Base-by-base conservation (phyloP, 164 flowering plant species). In the Warburgia ugandensis region DNA sequence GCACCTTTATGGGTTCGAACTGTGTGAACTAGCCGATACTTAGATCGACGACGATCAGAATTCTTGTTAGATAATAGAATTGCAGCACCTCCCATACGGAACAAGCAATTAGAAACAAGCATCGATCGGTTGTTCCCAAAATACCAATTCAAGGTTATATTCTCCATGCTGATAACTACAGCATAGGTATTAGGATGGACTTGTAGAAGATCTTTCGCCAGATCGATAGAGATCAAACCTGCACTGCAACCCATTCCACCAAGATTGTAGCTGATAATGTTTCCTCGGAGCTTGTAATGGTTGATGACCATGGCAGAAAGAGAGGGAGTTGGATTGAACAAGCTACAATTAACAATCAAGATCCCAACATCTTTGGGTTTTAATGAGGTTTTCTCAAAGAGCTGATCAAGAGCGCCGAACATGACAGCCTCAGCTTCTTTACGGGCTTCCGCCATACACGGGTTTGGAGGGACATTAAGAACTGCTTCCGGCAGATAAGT, bases 171-270 rank as follows among this genome's bases (percentile, higher is more conserved):
- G 46, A 84, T 52, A 26, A 81, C 77, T 59, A 84, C 58, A 36
- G 92, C 92, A 63, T 86, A 83, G 0, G 91, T 71, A 56, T 77
- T 83, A 23, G 95, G 91, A 56, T 81, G 84, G 4, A 77, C 85
- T 70, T 74, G 87, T 46, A 84, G 80, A 49, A 84, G 84, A 69
- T 79, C 78, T 53, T 84, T 78, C 3, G 92, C 87, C 48, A 84
- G 83, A 71, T 75, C 85, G 29, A 84, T 77, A 0, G 87, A 77
- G 49, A 84, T 84, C 56, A 84, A 65, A 46, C 92, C 92, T 32
- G 92, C 87, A 57, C 92, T 84, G 41, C 92, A 84, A 17, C 92
- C 92, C 92, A 84, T 84, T 26, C 92, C 92, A 30, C 87, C 87
- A 0, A 84, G 69, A 59, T 77, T 84, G 52, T 71, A 81, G 56